These are phyloP conservation scores for Globisporangium irregulare DNA, from an alignment of 352 stramenopile species.

Conservation along the genomic window DNA sequence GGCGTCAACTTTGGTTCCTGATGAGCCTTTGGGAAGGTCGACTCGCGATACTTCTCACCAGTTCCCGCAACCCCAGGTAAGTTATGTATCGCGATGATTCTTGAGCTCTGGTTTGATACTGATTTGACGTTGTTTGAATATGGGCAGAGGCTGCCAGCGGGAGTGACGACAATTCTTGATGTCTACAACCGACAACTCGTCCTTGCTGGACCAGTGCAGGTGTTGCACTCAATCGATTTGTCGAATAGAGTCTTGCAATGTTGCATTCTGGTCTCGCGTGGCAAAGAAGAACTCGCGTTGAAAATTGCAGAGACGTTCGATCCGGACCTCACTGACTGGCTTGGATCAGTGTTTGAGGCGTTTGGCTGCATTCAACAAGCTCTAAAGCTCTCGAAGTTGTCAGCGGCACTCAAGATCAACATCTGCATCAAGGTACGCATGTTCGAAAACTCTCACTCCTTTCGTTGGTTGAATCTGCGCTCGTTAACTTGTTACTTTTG, in stretches of 20 bases:
- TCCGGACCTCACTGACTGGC: conserved; percentile 41
- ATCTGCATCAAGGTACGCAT: conserved; percentile 61
- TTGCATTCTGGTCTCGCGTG: conserved; percentile 59
- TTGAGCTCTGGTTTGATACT: not conserved
- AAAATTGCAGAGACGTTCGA: conserved; percentile 40
- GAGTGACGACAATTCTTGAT: conserved; percentile 46
- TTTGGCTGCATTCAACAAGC: conserved; percentile 50
- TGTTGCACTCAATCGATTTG: conserved; percentile 55
- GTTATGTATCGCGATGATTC: not conserved
- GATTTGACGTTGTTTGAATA: not conserved
- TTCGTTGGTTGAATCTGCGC: not conserved
- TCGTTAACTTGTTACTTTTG: not conserved
- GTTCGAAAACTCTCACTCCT: not conserved
- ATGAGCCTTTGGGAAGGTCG: conserved; percentile 4
- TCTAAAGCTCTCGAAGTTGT: conserved; percentile 38
- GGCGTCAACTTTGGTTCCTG: conserved; percentile 30
- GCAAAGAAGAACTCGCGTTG: conserved; percentile 36
- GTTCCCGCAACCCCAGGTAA: conserved; percentile 50
- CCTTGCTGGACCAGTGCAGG: conserved; percentile 37
- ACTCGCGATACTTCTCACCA: conserved; percentile 24
- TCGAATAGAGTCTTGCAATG: conserved; percentile 65
- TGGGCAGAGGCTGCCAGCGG: conserved; percentile 34
- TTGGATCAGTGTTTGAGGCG: conserved; percentile 61
- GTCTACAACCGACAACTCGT: conserved; percentile 52
- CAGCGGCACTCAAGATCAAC: conserved; percentile 45